phyloP scores from a whole-genome alignment of 2,329 filamentous ascomycete genomes.

The Microsporum canis region DNA sequence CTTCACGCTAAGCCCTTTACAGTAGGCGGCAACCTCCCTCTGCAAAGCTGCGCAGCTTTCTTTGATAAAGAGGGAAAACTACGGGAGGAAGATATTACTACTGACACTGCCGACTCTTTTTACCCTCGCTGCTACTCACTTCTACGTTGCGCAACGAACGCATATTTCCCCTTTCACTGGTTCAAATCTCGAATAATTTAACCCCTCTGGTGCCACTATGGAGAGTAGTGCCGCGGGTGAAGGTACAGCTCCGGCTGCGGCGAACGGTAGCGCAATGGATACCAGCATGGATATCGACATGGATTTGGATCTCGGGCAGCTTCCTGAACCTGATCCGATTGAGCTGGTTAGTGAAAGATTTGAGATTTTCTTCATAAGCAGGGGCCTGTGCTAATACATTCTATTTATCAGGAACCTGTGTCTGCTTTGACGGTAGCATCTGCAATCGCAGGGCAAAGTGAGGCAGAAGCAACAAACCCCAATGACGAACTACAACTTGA shows the following conservation, averaged over 20 bases:
- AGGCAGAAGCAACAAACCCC: neutral
- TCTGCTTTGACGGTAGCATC: neutral
- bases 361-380: no score
- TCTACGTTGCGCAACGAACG: neutral
- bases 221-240: neutral
- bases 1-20: neutral
- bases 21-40: neutral
- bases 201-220: neutral
- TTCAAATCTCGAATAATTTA: neutral
- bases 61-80: neutral
- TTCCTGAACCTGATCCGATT: slow-evolving; percentile 32
- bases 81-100: neutral
- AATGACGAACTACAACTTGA: slow-evolving; percentile 31
- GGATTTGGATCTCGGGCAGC: slow-evolving; percentile 49
- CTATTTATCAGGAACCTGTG: neutral
- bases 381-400: neutral
- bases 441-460: neutral
- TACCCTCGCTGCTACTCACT: neutral
- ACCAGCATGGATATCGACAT: slow-evolving; percentile 59
- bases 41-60: neutral
- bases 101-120: neutral
- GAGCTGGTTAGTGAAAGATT: slow-evolving; percentile 15
- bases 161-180: neutral
- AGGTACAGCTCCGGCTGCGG: neutral
- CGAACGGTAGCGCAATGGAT: slow-evolving; percentile 19